phyloP scores from a whole-genome alignment of 1,139 yeast species.

The Sugiyamaella neomexicana region DNA sequence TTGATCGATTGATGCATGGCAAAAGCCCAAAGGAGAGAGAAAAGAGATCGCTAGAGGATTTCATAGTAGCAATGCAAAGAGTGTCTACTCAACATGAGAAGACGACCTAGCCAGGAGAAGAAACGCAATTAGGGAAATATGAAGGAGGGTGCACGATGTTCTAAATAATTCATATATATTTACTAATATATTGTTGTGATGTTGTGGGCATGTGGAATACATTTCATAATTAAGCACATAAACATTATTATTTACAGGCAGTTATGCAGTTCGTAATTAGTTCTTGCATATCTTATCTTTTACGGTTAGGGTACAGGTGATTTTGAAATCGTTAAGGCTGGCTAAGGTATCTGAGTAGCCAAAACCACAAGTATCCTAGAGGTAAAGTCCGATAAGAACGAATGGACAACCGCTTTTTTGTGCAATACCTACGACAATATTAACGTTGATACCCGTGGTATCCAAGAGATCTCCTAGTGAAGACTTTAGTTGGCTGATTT shows the following conservation, averaged over 20 bases:
- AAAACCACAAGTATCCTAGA: too few species aligned
- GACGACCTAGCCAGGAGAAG: constrained; percentile 34
- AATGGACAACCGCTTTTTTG: too few species aligned
- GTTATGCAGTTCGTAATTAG: not conserved
- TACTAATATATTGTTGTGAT: not conserved
- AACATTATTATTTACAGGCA: too few species aligned
- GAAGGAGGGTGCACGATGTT: too few species aligned
- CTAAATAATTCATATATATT: not conserved
- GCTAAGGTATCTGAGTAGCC: not conserved
- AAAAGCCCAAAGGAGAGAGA: constrained; percentile 65
- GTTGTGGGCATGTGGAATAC: not conserved
- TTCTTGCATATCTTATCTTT: not conserved
- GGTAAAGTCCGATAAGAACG: too few species aligned
- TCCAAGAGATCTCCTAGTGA: too few species aligned
- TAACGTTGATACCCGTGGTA: too few species aligned
- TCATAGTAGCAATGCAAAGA: constrained; percentile 96
- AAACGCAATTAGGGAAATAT: not conserved
- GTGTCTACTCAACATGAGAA: constrained; percentile 97
- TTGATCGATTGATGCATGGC: constrained; percentile 95
- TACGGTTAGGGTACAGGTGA: not conserved
- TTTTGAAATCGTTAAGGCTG: not conserved
- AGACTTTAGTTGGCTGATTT: too few species aligned
- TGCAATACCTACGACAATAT: too few species aligned
- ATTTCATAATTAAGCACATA: too few species aligned
- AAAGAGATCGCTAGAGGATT: constrained; percentile 89